Evolutionary conservation across 192 early-diverging fungal species (phyloP), one percentile per base, ranked within the genome.

Genomic region (Linnemannia exigua): DNA sequence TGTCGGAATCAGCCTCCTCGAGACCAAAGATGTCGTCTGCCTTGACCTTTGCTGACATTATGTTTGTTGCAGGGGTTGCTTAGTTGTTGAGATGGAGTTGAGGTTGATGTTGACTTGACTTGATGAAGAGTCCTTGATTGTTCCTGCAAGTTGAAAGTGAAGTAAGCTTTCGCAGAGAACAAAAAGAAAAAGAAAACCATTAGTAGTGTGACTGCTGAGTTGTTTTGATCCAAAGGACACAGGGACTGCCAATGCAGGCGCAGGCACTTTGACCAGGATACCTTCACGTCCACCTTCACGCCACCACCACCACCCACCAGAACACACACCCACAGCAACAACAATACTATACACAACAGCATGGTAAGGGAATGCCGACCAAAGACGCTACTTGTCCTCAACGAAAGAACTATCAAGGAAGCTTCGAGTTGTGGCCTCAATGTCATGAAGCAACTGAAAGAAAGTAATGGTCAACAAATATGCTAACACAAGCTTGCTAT

Each of bases 21-120:
- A 83, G 31, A 36, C 79, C 83, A 51, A 78, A 80, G 38, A 81
- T 74, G 68, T 89, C 79, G n/a, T 86, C 80, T 31, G 70, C 74
- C 35, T 76, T 73, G 48, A 73, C 51, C 37, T 88, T 88, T 22
- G 67, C 33, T 17, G 81, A 67, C 73, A 79, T 79, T 36, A 51
- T 70, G 28, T 15, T n/a, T 28, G 70, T 15, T 71, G 9, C 16
- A 28, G 67, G 58, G 17, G 46, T 72, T 2, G 19, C n/a, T 41
- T 38, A 25, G 19, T 16, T 1, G 19, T n/a, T 63, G 28, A 31
- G 17, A n/a, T 22, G 50, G 19, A 52, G 35, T 3, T 89, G 41
- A n/a, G 79, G 54, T 36, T 37, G 72, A 74, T 35, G 28, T 31
- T 8, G 48, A 36, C 14, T 52, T 33, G 50, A 35, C 31, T 3